Conservation (phyloP, 1,284 basidiomycete genomes). For the Stygiomarasmius scandens region DNA sequence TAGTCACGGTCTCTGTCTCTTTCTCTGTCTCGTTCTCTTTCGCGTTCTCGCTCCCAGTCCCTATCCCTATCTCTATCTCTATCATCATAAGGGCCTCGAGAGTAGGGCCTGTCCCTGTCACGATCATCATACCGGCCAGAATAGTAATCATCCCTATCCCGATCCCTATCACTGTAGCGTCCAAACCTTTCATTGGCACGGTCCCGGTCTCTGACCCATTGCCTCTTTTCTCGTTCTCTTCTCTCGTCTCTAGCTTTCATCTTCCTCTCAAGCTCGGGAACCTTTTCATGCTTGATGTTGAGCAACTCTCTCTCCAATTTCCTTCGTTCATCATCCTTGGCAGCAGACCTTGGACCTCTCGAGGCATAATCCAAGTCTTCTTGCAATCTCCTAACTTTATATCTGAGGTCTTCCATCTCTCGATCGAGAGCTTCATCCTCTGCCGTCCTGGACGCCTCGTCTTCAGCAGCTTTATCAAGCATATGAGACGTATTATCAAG, state of each 20-base stretch:
- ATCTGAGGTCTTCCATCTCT: slow-evolving; percentile 88
- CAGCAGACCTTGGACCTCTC: slow-evolving; percentile 72
- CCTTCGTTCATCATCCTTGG: slow-evolving; percentile 86
- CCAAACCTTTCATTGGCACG: slow-evolving; percentile 82
- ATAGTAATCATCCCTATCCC: slow-evolving; percentile 42
- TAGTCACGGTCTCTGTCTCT: slow-evolving; percentile 33
- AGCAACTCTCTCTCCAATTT: slow-evolving; percentile 90
- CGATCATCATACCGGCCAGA: slow-evolving; percentile 42
- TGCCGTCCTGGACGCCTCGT: slow-evolving; percentile 59
- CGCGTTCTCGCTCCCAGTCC: slow-evolving; percentile 30
- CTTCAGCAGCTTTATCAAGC: slow-evolving; percentile 76
- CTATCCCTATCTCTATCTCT: slow-evolving; percentile 31
- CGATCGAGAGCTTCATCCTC: slow-evolving; percentile 90
- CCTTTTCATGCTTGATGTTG: slow-evolving; percentile 85
- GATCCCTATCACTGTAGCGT: slow-evolving; percentile 52
- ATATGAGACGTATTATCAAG: slow-evolving; percentile 82
- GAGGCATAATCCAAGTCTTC: slow-evolving; percentile 93
- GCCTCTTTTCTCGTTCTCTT: slow-evolving; percentile 76
- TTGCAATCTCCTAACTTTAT: slow-evolving; percentile 85
- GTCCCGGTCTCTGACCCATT: slow-evolving; percentile 83
- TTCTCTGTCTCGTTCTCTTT: slow-evolving; percentile 16
- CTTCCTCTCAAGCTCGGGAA: slow-evolving; percentile 89
- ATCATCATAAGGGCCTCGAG: slow-evolving; percentile 41
- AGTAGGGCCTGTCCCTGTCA: slow-evolving; percentile 40
- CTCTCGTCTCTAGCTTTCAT: slow-evolving; percentile 82